Evolutionary conservation across 2,329 filamentous ascomycete genomes (phyloP).

Genomic region (Arthrobotrys musiformis): DNA sequence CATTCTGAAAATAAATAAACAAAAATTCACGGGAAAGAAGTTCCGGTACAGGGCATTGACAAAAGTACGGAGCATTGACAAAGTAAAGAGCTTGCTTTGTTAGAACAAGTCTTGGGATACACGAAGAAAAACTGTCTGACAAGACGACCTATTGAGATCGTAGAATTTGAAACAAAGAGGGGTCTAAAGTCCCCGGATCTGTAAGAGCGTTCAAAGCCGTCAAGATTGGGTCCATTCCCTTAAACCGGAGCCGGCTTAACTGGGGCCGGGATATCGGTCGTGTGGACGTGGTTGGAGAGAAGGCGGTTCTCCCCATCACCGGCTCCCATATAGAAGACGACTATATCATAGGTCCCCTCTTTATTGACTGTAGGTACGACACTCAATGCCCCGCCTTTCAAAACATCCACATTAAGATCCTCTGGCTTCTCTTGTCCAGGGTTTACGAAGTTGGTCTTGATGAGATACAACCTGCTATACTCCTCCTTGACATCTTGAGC

Average conservation of each 20-base stretch:
- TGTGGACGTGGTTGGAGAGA: not conserved
- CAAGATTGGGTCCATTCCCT: not conserved
- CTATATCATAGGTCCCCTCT: not conserved
- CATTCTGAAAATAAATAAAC: not conserved
- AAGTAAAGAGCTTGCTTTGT: not conserved
- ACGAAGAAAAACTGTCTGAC: slow-evolving; percentile 5
- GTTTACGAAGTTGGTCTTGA: not conserved
- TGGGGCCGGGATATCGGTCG: not conserved
- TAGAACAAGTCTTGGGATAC: not conserved
- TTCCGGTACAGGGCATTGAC: not conserved
- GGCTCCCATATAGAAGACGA: not conserved
- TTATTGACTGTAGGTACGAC: not conserved
- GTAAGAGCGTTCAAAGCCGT: not conserved
- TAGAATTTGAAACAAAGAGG: not conserved
- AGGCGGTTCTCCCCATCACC: not conserved
- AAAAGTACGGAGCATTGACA: too few relatives aligned
- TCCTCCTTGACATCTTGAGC: not conserved
- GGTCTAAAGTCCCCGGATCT: not conserved
- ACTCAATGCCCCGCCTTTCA: not conserved
- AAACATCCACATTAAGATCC: not conserved
- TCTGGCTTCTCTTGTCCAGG: not conserved
- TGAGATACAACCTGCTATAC: not conserved
- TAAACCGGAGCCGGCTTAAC: not conserved
- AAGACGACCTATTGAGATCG: slow-evolving; percentile 1
- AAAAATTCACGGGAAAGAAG: not conserved